Conservation (phyloP, 1,139 yeast species). For the Hyphopichia wangnamkhiaoensis region DNA sequence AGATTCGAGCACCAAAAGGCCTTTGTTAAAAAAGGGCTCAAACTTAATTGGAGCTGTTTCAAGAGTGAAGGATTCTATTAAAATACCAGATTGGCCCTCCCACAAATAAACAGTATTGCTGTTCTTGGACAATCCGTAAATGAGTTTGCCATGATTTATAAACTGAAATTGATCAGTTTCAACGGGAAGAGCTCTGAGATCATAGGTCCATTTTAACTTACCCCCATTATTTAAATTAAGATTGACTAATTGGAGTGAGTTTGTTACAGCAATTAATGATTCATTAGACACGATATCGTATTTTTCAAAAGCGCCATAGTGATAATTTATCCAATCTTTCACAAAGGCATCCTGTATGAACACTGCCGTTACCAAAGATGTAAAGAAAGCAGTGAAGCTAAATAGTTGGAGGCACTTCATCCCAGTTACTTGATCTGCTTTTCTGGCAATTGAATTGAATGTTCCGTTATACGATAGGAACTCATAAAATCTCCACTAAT, state of each 20-base stretch:
- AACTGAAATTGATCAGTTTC: constrained; percentile 10
- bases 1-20: constrained; percentile 19
- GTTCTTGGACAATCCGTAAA: constrained; percentile 15
- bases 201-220: constrained; percentile 18
- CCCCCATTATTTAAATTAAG: constrained; percentile 14
- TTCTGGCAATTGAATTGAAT: too few relatives aligned
- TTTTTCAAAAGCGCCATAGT: constrained; percentile 15
- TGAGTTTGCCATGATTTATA: constrained; percentile 11
- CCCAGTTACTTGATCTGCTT: too few relatives aligned
- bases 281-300: constrained; percentile 17
- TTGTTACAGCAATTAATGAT: constrained; percentile 29
- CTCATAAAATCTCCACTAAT: too few relatives aligned
- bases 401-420: constrained; percentile 2
- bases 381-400: constrained; percentile 1
- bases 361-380: constrained; percentile 19
- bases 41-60: constrained; percentile 14
- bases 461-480: too few relatives aligned
- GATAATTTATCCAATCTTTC: constrained; percentile 32
- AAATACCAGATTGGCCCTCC: constrained; percentile 20
- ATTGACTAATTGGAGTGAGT: constrained; percentile 25
- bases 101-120: constrained; percentile 15
- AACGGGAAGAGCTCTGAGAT: constrained; percentile 14
- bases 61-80: constrained; percentile 13
- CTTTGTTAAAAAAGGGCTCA: constrained; percentile 16
- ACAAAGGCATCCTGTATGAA: constrained; percentile 40